Base-by-base conservation (phyloP, 768 basidiomycete genomes). In the Psilocybe cyanescens region DNA sequence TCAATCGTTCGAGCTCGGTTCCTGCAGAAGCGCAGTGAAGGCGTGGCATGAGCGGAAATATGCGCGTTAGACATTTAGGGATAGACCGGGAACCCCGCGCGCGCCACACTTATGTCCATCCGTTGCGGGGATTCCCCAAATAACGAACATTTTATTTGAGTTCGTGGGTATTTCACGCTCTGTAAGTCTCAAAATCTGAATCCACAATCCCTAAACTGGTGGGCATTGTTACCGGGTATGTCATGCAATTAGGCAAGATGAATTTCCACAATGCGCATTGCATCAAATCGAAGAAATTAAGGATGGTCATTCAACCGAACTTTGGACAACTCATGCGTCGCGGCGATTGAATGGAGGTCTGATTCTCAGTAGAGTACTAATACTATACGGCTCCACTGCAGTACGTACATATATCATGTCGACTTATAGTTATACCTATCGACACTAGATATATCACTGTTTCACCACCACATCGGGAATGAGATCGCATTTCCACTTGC, bases 391-490 rank as follows among this genome's bases (percentile, higher is more conserved):
- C 17, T 8, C 17, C n/a, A 58, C 19, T 30, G 35, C 30, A 47
- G 47, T 57, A 41, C 35, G 51, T 49, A 50, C 31, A 44, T 44
- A 12, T 16, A 14, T 37, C 17, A 53, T n/a, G 74, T 72, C 46
- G 72, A 65, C 51, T 70, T 75, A 59, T 78, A 78, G 48, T 70
- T 75, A 59, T 78, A 78, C 48, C 76, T 63, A 61, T 79, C 77
- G 3, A 73, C 78, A n/a, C 76, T 77, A 17, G 75, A 64, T 49
- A 67, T 74, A 8, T 65, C 73, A 17, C 75, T 73, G 60, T 79
- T 79, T 24, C 78, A 78, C 76, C 72, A 84, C 84, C 83, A 85
- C 62, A 69, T 57, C 14, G 85, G 85, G 77, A 86, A 86, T 2
- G 79, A 79, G 47, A 77, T 72, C 35, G 75, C 67, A 16, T 69